These are phyloP conservation scores for Candida xyloterini DNA, from an alignment of 805 yeast genomes.

Conservation along the genomic window DNA sequence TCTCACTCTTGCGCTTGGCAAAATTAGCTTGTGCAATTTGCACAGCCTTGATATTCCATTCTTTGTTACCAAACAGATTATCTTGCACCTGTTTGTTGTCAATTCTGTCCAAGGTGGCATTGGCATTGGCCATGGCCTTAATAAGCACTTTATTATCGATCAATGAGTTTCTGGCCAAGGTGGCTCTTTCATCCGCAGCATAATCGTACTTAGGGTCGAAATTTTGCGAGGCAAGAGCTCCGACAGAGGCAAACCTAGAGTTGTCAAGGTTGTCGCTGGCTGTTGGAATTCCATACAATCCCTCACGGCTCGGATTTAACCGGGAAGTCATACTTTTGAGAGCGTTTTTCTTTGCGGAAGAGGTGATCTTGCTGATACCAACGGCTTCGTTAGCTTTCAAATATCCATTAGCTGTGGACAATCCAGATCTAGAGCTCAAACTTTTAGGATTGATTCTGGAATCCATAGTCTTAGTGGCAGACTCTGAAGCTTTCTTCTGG, in stretches of 20 bases:
- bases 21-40: slow-evolving; percentile 70
- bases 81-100: slow-evolving; percentile 26
- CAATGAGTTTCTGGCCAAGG: slow-evolving; percentile 35
- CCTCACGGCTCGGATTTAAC: slow-evolving; percentile 24
- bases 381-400: slow-evolving; percentile 44
- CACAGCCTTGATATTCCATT: slow-evolving; percentile 64
- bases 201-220: slow-evolving; percentile 36
- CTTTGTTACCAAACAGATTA: slow-evolving; percentile 29
- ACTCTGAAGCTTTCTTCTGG: slow-evolving; percentile 31
- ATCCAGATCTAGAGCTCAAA: slow-evolving; percentile 32
- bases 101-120: slow-evolving; percentile 27
- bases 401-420: slow-evolving; percentile 25
- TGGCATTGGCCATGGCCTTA: slow-evolving; percentile 52
- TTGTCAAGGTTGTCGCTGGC: slow-evolving; percentile 42
- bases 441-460: slow-evolving; percentile 43
- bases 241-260: slow-evolving; percentile 49
- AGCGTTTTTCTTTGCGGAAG: slow-evolving; percentile 44
- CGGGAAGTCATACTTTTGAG: slow-evolving; percentile 28
- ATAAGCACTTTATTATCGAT: slow-evolving; percentile 44
- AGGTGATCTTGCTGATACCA: slow-evolving; percentile 50
- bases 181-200: slow-evolving; percentile 42
- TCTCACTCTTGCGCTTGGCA: slow-evolving; percentile 46
- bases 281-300: slow-evolving; percentile 36
- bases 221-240: slow-evolving; percentile 55
- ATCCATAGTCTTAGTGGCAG: slow-evolving; percentile 44